Evolutionary conservation across 1,284 basidiomycete species (phyloP), one percentile per base, ranked within the genome.

Genomic region (Ustilago nuda): DNA sequence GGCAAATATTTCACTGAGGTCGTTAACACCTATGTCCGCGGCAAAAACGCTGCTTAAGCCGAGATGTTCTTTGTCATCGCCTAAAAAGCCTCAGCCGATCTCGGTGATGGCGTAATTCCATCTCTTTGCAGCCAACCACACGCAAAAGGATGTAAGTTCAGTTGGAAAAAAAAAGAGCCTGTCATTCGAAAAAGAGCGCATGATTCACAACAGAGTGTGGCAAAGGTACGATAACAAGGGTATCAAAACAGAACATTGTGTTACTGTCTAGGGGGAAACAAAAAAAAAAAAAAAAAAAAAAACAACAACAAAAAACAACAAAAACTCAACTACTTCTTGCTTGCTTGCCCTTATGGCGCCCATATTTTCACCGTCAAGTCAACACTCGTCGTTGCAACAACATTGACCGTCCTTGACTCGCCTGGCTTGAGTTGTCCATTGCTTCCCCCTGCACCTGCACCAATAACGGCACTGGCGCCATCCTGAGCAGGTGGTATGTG

Each of bases 381-480:
- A 33, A 83, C 82, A 37, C 80, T 79, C 13, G 76, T 78, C 7
- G 84, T 84, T 2, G 80, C 83, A 2, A 85, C 81, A 6, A 84
- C 84, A 50, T 85, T 85, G 53, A 85, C 79, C 3, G 79, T 74
- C n/a, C 74, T 66, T 8, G 62, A 55, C 23, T 78, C 71, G 51
- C 46, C 45, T 58, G 48, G 17, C 30, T 50, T 54, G 43, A 27
- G 17, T 61, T 45, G 19, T 2, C 43, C 43, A 45, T 45, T 45
- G n/a, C 43, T 67, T 7, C 56, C 39, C 13, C 9, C 39, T 32
- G 41, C 61, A 6, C 54, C 51, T 3, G 48, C 50, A n/a, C 41
- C 61, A 41, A 30, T 46, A 4, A 55, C 53, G 5, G 61, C 61
- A 30, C 50, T 76, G 35, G 74, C 75, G 9, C 61, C 72, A 50